These are phyloP conservation scores for Cryptococcus floricola DNA, from an alignment of 1,284 basidiomycete species.

Conservation along the genomic window DNA sequence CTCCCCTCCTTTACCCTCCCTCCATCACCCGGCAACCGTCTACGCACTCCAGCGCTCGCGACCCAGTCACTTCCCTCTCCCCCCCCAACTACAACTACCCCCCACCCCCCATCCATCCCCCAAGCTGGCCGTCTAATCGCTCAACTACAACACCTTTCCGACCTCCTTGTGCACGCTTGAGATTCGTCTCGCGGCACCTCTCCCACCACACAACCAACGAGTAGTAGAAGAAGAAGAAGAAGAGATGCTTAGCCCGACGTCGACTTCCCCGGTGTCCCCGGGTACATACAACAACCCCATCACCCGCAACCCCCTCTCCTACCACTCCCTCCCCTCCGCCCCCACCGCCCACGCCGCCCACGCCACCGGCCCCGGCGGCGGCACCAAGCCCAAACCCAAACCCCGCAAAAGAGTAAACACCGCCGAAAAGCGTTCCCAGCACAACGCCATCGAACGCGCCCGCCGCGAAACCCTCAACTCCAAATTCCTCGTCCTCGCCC, in stretches of 20 bases:
- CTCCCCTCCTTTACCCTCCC: too few relatives aligned
- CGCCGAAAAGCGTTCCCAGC: constrained; percentile 85
- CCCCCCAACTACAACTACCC: too few relatives aligned
- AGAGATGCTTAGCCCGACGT: constrained; percentile 27
- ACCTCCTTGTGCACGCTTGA: constrained; percentile 50
- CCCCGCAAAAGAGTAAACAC: constrained; percentile 73
- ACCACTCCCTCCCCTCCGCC: constrained; percentile 13
- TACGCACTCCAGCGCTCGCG: constrained; percentile 73
- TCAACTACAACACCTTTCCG: too few relatives aligned
- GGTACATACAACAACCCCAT: constrained; percentile 1
- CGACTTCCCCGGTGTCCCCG: constrained; percentile 23
- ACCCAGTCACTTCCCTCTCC: constrained; percentile 69
- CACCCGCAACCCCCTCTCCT: constrained; percentile 16
- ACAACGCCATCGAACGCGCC: constrained; percentile 91
- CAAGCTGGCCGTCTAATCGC: constrained; percentile 42
- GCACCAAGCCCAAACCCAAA: constrained; percentile 42
- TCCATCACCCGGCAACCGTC: background rate
- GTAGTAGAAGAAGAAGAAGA: constrained; percentile 3
- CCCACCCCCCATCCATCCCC: too few relatives aligned
- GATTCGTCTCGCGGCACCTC: constrained; percentile 48
- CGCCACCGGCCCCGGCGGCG: constrained; percentile 1
- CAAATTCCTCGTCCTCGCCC: constrained; percentile 79
- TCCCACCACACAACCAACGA: constrained; percentile 1
- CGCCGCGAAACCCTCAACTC: constrained; percentile 85
- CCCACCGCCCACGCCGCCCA: constrained; percentile 14